Evolutionary conservation across 1,139 yeast genomes (phyloP).

Genomic region (Debaryomycetaceae sp.): DNA sequence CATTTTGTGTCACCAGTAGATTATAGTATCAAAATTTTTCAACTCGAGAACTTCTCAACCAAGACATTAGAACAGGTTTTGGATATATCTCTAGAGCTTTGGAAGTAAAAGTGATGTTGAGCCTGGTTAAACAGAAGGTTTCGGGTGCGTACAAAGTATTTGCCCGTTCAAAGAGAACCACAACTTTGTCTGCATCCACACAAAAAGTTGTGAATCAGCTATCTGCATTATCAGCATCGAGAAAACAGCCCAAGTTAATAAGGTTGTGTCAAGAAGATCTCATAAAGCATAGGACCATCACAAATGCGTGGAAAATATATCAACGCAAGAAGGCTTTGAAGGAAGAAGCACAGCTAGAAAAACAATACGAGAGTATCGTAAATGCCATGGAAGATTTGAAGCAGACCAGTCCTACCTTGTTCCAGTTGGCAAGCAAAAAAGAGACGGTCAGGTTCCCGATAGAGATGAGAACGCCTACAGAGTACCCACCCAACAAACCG

Average conservation of each 20-base stretch:
- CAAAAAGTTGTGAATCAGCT: conserved; percentile 71
- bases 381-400: conserved; percentile 76
- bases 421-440: conserved; percentile 46
- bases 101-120: neutral
- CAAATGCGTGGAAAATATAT: conserved; percentile 75
- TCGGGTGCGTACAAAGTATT: conserved; percentile 15
- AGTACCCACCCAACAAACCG: conserved; percentile 79
- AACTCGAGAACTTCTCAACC: neutral
- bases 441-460: conserved; percentile 63
- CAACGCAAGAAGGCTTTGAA: conserved; percentile 47
- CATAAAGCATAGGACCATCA: conserved; percentile 79
- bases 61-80: too few species aligned
- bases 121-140: neutral
- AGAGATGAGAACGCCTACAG: conserved; percentile 86
- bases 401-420: conserved; percentile 43
- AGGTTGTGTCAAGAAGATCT: conserved; percentile 78
- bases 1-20: neutral
- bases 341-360: conserved; percentile 46
- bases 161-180: conserved; percentile 37
- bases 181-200: conserved; percentile 51
- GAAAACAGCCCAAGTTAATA: conserved; percentile 81
- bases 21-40: neutral
- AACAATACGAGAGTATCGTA: conserved; percentile 65
- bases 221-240: conserved; percentile 80
- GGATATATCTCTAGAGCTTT: too few species aligned